Percentiles rank a stretch among this genome's conserved stretches.
These are phyloP conservation scores for Colletotrichum somersetense DNA, from an alignment of 2,329 filamentous ascomycete genomes.

Conservation along the genomic window DNA sequence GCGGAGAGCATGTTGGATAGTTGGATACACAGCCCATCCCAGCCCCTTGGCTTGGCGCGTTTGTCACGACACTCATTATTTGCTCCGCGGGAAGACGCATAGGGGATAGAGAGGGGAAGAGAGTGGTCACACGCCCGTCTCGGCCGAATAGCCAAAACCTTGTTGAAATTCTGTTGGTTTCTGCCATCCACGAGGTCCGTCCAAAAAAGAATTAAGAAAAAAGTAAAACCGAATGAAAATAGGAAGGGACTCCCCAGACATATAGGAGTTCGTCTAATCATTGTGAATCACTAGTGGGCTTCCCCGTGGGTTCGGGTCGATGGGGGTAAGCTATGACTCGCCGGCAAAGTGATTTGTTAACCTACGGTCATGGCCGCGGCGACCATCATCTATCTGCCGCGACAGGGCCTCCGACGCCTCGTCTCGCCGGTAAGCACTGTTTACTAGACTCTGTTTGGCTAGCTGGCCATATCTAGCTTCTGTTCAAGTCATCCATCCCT, in stretches of 20 bases:
- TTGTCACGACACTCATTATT: not conserved
- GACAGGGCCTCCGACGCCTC: not conserved
- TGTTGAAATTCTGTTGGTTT: not conserved
- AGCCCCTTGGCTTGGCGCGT: slow-evolving; percentile 11
- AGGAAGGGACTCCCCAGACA: not conserved
- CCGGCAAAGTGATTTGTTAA: not conserved
- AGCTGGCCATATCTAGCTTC: not conserved
- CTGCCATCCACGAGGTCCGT: too few relatives aligned
- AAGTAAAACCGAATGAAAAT: too few relatives aligned
- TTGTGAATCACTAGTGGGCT: not conserved
- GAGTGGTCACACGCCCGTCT: not conserved
- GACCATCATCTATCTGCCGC: not conserved
- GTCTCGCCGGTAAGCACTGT: slow-evolving; percentile 9
- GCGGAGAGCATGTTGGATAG: not conserved
- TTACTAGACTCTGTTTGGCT: not conserved
- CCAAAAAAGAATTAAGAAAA: too few relatives aligned
- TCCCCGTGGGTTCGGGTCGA: slow-evolving; percentile 15
- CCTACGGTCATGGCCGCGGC: not conserved
- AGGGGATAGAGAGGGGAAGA: not conserved
- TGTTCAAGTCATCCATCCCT: not conserved
- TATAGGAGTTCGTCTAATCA: slow-evolving; percentile 11
- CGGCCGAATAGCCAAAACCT: not conserved
- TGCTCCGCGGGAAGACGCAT: not conserved
- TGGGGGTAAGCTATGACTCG: not conserved
- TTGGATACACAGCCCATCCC: not conserved